Evolutionary conservation across 441 rosid genomes (phyloP).

Genomic region (Jatropha multifida): DNA sequence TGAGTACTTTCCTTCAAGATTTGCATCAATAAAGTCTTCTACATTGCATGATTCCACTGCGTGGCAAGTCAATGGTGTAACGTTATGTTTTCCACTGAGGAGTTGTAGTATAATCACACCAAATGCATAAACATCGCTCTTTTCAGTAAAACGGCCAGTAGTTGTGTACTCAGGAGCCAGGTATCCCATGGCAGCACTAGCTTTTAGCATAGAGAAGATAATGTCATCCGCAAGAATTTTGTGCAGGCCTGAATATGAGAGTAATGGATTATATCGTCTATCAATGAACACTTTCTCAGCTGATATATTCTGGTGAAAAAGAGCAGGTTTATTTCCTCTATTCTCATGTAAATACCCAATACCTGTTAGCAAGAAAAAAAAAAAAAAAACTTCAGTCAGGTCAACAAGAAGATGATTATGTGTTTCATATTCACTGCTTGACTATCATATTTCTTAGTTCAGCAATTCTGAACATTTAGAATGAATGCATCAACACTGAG

Average conservation of each 20-base stretch:
- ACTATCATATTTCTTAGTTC: background rate
- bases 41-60: conserved; percentile 52
- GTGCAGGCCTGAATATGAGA: conserved; percentile 79
- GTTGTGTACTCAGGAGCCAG: conserved; percentile 90
- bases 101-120: conserved; percentile 75
- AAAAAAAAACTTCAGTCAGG: background rate
- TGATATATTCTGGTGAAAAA: conserved; percentile 84
- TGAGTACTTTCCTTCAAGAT: conserved; percentile 55
- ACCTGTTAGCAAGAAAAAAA: conserved; percentile 44
- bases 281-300: conserved; percentile 78
- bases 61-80: conserved; percentile 43
- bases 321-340: conserved; percentile 53
- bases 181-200: conserved; percentile 97
- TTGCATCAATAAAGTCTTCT: conserved; percentile 61
- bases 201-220: conserved; percentile 81
- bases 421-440: background rate
- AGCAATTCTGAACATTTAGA: background rate
- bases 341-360: conserved; percentile 65
- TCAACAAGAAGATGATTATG: background rate
- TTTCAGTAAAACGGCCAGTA: conserved; percentile 89
- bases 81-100: conserved; percentile 67
- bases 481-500: background rate
- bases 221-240: conserved; percentile 92
- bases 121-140: conserved; percentile 83
- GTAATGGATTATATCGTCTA: conserved; percentile 55